Percentiles rank a stretch among this genome's conserved stretches.
These are phyloP conservation scores for Aspergillus terreus DNA, from an alignment of 2,329 filamentous ascomycete species.

Conservation along the genomic window DNA sequence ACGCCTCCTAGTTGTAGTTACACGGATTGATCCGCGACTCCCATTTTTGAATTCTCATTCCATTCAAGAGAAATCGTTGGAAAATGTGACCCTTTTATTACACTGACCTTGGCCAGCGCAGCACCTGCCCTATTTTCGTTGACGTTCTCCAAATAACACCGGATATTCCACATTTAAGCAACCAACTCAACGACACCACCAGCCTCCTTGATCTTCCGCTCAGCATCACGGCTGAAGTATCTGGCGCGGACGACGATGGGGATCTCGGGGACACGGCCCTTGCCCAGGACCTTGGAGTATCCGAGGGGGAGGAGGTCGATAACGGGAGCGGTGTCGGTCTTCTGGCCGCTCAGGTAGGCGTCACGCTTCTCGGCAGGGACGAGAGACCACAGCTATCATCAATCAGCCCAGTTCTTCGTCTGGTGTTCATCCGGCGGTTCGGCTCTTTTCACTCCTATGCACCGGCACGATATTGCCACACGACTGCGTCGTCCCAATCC, in stretches of 20 bases:
- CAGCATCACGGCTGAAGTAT: constrained; percentile 92
- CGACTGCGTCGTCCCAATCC: neutral
- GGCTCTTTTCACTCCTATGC: too few species aligned
- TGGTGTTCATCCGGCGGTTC: neutral
- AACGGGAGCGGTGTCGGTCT: constrained; percentile 91
- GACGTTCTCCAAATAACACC: constrained; percentile 24
- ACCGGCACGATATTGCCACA: too few species aligned
- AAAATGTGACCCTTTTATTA: constrained; percentile 19
- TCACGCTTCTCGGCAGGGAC: constrained; percentile 91
- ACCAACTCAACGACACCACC: constrained; percentile 95
- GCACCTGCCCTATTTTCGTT: constrained; percentile 26
- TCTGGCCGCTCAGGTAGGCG: constrained; percentile 75
- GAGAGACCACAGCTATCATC: constrained; percentile 80
- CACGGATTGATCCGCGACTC: constrained; percentile 28
- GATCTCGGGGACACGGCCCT: constrained; percentile 90
- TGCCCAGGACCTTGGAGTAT: constrained; percentile 98
- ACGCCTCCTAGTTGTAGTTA: constrained; percentile 33
- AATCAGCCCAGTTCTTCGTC: neutral
- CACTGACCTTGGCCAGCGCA: constrained; percentile 28
- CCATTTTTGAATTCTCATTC: constrained; percentile 28
- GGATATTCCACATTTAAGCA: constrained; percentile 58
- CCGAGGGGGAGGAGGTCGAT: constrained; percentile 96
- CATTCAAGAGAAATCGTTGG: constrained; percentile 23
- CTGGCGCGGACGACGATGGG: constrained; percentile 92
- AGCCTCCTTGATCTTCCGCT: constrained; percentile 98